Evolutionary conservation across 768 basidiomycete species (phyloP).

Genomic region (Postia placenta): DNA sequence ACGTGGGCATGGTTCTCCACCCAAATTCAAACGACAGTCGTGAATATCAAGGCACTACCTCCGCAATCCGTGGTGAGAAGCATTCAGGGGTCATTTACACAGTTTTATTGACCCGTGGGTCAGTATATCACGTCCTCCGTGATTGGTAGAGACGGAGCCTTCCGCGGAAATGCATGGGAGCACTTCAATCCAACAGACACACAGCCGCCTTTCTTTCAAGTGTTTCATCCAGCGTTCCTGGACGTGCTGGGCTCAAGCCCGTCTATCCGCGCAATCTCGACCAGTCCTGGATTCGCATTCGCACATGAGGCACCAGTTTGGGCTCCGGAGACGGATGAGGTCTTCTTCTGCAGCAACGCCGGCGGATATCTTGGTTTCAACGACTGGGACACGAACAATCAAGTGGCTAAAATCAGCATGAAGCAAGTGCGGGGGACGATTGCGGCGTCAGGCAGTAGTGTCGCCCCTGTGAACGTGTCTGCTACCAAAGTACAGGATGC

Average conservation of each 20-base stretch:
- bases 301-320: constrained; percentile 80
- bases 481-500: constrained; percentile 30
- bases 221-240: constrained; percentile 50
- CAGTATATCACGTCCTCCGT: constrained; percentile 52
- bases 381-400: constrained; percentile 57
- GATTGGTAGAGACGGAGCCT: constrained; percentile 35
- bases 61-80: constrained; percentile 1
- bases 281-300: constrained; percentile 57
- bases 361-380: constrained; percentile 61
- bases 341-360: constrained; percentile 68
- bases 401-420: constrained; percentile 57
- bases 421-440: constrained; percentile 45
- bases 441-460: constrained; percentile 21
- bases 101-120: not conserved
- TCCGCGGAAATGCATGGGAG: constrained; percentile 25
- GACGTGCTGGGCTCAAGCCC: constrained; percentile 51
- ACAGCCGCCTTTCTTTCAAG: constrained; percentile 54
- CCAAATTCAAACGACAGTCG: not conserved
- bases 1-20: not conserved
- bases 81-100: not conserved
- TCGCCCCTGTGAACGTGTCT: constrained; percentile 40
- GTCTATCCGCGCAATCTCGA: constrained; percentile 52
- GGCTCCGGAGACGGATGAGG: constrained; percentile 57
- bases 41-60: not conserved
- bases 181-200: constrained; percentile 59